These are phyloP conservation scores for Pterocarpus macrocarpus DNA, from an alignment of 306 rosid species.

Conservation along the genomic window DNA sequence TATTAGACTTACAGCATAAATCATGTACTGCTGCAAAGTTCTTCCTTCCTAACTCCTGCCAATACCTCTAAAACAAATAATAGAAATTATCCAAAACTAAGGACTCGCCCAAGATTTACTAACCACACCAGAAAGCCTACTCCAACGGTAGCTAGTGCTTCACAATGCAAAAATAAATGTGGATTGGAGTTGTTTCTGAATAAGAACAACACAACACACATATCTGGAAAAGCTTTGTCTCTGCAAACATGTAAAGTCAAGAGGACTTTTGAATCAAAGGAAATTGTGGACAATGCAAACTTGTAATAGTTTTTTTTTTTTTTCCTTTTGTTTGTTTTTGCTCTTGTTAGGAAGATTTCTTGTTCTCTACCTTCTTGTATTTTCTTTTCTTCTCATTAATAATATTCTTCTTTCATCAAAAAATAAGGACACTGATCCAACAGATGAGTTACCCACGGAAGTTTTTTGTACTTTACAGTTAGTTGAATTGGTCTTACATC, in stretches of 20 bases:
- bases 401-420: neutral
- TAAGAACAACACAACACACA: neutral
- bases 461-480: neutral
- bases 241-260: neutral
- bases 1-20: conserved; percentile 9
- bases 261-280: neutral
- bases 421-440: conserved; percentile 1
- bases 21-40: neutral
- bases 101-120: neutral
- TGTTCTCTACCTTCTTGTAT: too few species aligned
- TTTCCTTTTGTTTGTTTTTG: too few species aligned
- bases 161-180: conserved; percentile 7
- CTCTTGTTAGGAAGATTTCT: too few species aligned
- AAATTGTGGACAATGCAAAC: neutral
- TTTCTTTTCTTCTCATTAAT: neutral
- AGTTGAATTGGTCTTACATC: neutral
- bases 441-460: neutral
- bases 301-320: too few species aligned
- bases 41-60: neutral
- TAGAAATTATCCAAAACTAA: neutral
- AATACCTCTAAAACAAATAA: neutral
- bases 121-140: conserved; percentile 16
- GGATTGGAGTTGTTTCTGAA: neutral
- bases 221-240: neutral
- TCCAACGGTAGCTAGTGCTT: neutral